Evolutionary conservation across 2,329 filamentous ascomycete genomes (phyloP).

Genomic region (Colletotrichum aenigma): DNA sequence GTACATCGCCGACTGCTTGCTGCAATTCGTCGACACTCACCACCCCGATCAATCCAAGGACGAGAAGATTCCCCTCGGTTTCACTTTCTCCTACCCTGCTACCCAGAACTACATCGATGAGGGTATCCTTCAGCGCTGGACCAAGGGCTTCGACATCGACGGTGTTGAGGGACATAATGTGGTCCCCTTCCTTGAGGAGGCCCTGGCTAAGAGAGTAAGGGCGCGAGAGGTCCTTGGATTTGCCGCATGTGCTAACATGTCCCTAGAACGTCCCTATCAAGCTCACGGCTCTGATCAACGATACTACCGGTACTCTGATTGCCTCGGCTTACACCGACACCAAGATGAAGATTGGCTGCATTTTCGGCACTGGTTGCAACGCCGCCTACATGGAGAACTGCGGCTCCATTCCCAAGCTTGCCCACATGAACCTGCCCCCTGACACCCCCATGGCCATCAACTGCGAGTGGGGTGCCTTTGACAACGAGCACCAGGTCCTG

Average conservation of each 20-base stretch:
- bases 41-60: slow-evolving; percentile 70
- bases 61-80: slow-evolving; percentile 78
- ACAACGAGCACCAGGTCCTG: slow-evolving; percentile 89
- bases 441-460: slow-evolving; percentile 93
- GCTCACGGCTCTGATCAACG: slow-evolving; percentile 92
- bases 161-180: slow-evolving; percentile 92
- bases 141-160: slow-evolving; percentile 94
- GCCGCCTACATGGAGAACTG: slow-evolving; percentile 97
- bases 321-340: slow-evolving; percentile 96
- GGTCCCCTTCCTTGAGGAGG: slow-evolving; percentile 84
- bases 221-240: background rate
- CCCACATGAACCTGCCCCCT: slow-evolving; percentile 84
- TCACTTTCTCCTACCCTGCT: slow-evolving; percentile 95
- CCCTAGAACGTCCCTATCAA: slow-evolving; percentile 84
- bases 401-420: slow-evolving; percentile 91
- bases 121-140: slow-evolving; percentile 92
- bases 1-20: slow-evolving; percentile 90
- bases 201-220: slow-evolving; percentile 69
- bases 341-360: slow-evolving; percentile 93
- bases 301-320: slow-evolving; percentile 96
- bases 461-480: slow-evolving; percentile 97
- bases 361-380: slow-evolving; percentile 98
- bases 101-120: slow-evolving; percentile 94
- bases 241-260: background rate
- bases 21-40: slow-evolving; percentile 89